phyloP scores from a whole-genome alignment of 345 rosid genomes.

The Aquilaria sinensis region DNA sequence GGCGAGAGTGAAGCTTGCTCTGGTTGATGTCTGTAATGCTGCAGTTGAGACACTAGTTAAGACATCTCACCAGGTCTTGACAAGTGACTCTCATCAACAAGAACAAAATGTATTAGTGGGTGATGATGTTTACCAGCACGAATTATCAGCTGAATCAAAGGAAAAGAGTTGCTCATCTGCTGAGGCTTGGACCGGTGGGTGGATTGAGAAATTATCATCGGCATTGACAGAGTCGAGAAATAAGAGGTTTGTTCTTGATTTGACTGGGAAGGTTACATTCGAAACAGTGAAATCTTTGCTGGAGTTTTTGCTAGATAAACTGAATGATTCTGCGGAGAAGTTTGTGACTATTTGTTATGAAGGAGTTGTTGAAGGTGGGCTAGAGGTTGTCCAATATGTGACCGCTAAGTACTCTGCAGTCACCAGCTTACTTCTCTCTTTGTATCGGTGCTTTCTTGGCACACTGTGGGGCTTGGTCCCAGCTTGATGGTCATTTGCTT shows the following conservation, averaged over 20 bases:
- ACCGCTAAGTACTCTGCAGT: constrained; percentile 43
- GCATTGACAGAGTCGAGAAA: constrained; percentile 61
- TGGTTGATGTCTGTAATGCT: constrained; percentile 49
- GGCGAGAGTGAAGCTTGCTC: constrained; percentile 35
- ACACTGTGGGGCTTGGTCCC: constrained; percentile 51
- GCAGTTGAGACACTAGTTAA: constrained; percentile 65
- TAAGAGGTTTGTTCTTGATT: constrained; percentile 59
- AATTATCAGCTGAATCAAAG: constrained; percentile 3
- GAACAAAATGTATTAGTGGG: background rate
- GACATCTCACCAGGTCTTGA: constrained; percentile 51
- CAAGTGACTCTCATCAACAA: constrained; percentile 8
- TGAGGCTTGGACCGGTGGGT: constrained; percentile 20
- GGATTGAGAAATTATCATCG: constrained; percentile 53
- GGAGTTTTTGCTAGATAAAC: constrained; percentile 46
- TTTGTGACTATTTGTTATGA: constrained; percentile 32
- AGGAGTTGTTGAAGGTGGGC: constrained; percentile 36
- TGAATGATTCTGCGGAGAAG: constrained; percentile 32
- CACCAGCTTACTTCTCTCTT: constrained; percentile 44
- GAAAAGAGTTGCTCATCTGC: constrained; percentile 9
- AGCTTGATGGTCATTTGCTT: background rate
- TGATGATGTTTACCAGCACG: constrained; percentile 8
- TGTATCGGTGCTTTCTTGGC: constrained; percentile 57
- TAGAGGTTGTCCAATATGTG: constrained; percentile 41
- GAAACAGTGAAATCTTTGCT: constrained; percentile 68
- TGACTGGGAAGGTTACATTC: constrained; percentile 59